Base-by-base conservation (phyloP, 176 grass and related monocot genomes). In the Raddia distichophylla region DNA sequence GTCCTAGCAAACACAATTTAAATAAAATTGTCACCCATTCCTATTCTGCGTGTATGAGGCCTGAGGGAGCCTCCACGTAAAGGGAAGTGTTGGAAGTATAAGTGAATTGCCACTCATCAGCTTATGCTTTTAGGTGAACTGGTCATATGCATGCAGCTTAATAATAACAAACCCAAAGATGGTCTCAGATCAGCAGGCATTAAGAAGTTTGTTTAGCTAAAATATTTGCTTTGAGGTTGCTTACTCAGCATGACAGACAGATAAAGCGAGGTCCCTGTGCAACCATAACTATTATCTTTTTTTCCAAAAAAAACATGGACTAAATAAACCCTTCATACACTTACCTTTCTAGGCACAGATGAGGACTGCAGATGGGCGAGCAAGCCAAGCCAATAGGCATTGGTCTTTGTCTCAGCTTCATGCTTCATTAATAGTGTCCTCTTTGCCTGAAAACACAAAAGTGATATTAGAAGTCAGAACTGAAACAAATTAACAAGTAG, bases 361-460 rank as follows among this genome's bases (percentile, higher is more conserved):
- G 93, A 82, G 86, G 93, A 88, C 47, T 95, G 93, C 78, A 99
- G 82, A 69, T 99, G 96, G 34, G 93, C 88, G 67, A 99, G 65
- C 83, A 95, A 73, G 74, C 93, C 96, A 74, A 99, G 91, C 96
- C 96, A 99, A 59, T 95, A 99, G 65, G 91, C 93, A 85, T 95
- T 99, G 76, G 92, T 91, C 79, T 99, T 99, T 51, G 93, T 91
- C 87, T 99, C 93, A 60, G 90, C 87, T 48, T 99, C 96, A n/a
- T 99, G 93, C 79, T 91, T 95, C 96, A 99, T 99, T 68, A 99
- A 88, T 18, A 99, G 64, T 33, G 96, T 95, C 79, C 93, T 99
- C 88, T 99, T 99, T 64, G 96, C 96, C 94, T 94, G 81, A 49
- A 65, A 78, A 80, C 47, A 48, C 68, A 67, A 69, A 83, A 56